These are phyloP conservation scores for Debaryomyces sp. DNA, from an alignment of 1,139 yeast genomes.

Conservation along the genomic window DNA sequence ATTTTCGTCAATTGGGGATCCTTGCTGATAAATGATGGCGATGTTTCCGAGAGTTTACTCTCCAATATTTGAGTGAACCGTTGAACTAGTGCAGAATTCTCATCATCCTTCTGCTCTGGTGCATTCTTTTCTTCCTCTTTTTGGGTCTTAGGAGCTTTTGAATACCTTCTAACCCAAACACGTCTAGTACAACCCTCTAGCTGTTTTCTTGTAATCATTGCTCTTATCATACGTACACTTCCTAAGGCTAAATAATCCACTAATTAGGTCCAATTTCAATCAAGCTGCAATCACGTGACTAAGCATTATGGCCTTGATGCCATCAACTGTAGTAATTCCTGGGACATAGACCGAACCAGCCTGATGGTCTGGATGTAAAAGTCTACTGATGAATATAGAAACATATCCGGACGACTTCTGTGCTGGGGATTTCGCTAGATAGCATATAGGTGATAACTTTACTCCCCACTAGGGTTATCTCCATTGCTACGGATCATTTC, in stretches of 20 bases:
- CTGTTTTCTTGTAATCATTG: conserved; percentile 1
- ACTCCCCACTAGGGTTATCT: not conserved
- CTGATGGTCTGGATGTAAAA: not conserved
- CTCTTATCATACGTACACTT: not conserved
- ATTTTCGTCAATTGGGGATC: conserved; percentile 23
- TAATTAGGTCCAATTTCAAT: not conserved
- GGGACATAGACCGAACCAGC: too few species aligned
- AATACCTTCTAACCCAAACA: not conserved
- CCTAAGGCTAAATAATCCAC: not conserved
- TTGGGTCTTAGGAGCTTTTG: not conserved
- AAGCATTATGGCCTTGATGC: not conserved
- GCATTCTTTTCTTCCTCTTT: not conserved
- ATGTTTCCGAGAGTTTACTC: conserved; percentile 22
- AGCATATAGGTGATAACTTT: not conserved
- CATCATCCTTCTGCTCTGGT: conserved; percentile 11
- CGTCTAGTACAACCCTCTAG: not conserved
- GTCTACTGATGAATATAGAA: not conserved
- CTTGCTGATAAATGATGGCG: conserved; percentile 16
- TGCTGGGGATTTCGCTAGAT: not conserved
- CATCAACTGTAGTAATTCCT: not conserved
- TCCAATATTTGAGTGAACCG: conserved; percentile 34
- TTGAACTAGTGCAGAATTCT: conserved; percentile 22
- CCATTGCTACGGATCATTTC: not conserved
- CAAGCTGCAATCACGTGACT: not conserved
- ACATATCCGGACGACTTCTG: not conserved